Base-by-base conservation (phyloP, 2,329 filamentous ascomycete genomes). In the Rutstroemia sp. region DNA sequence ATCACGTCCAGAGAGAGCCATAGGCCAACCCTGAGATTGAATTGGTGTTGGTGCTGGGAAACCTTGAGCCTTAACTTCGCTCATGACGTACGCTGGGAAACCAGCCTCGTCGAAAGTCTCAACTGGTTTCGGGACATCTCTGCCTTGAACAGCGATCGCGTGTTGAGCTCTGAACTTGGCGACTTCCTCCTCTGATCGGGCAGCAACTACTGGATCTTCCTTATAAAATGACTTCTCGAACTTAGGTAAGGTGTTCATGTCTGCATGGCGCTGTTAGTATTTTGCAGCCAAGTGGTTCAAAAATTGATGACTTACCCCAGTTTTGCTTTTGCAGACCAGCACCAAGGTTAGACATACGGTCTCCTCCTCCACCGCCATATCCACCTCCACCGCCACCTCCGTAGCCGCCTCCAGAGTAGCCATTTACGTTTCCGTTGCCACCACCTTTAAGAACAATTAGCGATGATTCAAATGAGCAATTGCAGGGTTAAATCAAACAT, bases 201-300 rank as follows among this genome's bases (percentile, higher is more conserved):
- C 78, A 60, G 84, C 75, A 59, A 99, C 92, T 59, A 83, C 83
- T 34, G 86, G 80, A 71, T 94, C 86, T 76, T 97, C 94, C 79
- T 97, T 96, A 83, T 99, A 99, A 78, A 99, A 99, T 8, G 89
- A 92, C 77, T 99, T 99, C 73, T 99, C 94, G 76, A 99, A 99
- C 75, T 97, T 97, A 67, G 94, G 92, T 47, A 99, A 71, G 6
- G 85, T 73, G 69, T 73, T 78, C 54, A 94, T 67, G 71, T 99
- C 94, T 94, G 64, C 45, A 10, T 5, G 3, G 19, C 10, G 27
- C 42, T n/a, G 45, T 51, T 30, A 49, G 23, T 25, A 52, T 52
- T 34, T 4, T 34, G 19, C 6, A 18, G 18, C 19, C 52, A 18
- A 49, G 30, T 5, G 4, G 30, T 12, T 34, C 30, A 34, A 34